Conservation (phyloP, 352 stramenopile genomes). For the Saprolegnia parasitica region DNA sequence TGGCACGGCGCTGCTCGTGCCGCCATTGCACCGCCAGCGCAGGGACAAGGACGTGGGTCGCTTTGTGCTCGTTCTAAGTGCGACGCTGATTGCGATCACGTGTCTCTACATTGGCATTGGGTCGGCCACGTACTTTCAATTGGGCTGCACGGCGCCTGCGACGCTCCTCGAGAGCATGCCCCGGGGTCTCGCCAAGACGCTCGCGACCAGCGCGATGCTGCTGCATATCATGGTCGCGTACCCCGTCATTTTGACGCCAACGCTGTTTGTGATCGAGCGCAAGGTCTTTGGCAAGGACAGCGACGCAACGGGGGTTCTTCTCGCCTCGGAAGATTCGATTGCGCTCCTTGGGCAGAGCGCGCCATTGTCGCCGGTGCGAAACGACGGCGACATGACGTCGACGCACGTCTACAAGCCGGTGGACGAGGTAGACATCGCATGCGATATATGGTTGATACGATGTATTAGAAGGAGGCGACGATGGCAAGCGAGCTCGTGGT, state of each 20-base stretch:
- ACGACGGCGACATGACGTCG: not conserved
- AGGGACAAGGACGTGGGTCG: slow-evolving; percentile 39
- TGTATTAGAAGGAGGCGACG: slow-evolving; percentile 15
- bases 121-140: slow-evolving; percentile 63
- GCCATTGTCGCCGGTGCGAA: not conserved
- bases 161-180: slow-evolving; percentile 59
- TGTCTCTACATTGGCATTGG: slow-evolving; percentile 67
- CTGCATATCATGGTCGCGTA: slow-evolving; percentile 60
- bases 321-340: not conserved
- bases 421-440: not conserved
- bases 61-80: slow-evolving; percentile 38
- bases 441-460: no score
- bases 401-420: not conserved
- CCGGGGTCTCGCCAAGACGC: slow-evolving; percentile 32
- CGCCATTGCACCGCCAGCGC: slow-evolving; percentile 52
- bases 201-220: slow-evolving; percentile 46
- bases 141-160: slow-evolving; percentile 53
- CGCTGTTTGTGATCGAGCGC: slow-evolving; percentile 59
- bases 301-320: slow-evolving; percentile 28
- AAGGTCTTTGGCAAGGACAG: slow-evolving; percentile 54
- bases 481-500: slow-evolving; percentile 29
- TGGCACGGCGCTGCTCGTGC: slow-evolving; percentile 60
- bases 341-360: not conserved
- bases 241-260: slow-evolving; percentile 56
- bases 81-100: slow-evolving; percentile 66